A percentile compares a stretch with the other conserved stretches of the same genome.
Evolutionary conservation across 75 land plant genomes (phyloP).

Genomic region (Pinus taeda): DNA sequence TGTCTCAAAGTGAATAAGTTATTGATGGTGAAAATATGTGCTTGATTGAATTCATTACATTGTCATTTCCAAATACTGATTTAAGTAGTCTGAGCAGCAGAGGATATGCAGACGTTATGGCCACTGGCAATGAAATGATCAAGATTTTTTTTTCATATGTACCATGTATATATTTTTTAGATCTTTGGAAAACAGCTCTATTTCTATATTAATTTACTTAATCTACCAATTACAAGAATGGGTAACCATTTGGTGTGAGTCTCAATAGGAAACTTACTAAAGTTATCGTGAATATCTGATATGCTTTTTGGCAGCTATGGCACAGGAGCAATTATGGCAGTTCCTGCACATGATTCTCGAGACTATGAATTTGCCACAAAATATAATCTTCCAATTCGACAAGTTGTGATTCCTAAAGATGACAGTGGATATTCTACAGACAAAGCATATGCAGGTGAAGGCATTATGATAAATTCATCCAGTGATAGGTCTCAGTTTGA

Average conservation of each 20-base stretch:
- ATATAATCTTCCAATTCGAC: slow-evolving; percentile 59
- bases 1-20: background rate
- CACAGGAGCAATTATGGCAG: slow-evolving; percentile 98
- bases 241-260: too few relatives aligned
- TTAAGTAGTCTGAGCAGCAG: background rate
- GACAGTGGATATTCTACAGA: slow-evolving; percentile 20
- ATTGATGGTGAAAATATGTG: background rate
- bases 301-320: slow-evolving; percentile 65
- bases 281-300: background rate
- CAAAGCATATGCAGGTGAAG: slow-evolving; percentile 72
- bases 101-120: background rate
- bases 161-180: background rate
- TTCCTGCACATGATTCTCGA: slow-evolving; percentile 91
- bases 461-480: slow-evolving; percentile 63
- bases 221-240: too few relatives aligned
- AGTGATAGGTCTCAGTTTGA: slow-evolving; percentile 51
- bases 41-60: background rate
- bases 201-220: too few relatives aligned
- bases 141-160: background rate
- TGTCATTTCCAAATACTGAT: background rate
- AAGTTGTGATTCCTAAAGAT: slow-evolving; percentile 52
- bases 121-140: background rate
- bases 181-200: background rate
- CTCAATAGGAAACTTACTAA: background rate
- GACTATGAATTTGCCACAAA: slow-evolving; percentile 87